phyloP scores from a whole-genome alignment of 768 basidiomycete species.

The Psilocybe sp. region DNA sequence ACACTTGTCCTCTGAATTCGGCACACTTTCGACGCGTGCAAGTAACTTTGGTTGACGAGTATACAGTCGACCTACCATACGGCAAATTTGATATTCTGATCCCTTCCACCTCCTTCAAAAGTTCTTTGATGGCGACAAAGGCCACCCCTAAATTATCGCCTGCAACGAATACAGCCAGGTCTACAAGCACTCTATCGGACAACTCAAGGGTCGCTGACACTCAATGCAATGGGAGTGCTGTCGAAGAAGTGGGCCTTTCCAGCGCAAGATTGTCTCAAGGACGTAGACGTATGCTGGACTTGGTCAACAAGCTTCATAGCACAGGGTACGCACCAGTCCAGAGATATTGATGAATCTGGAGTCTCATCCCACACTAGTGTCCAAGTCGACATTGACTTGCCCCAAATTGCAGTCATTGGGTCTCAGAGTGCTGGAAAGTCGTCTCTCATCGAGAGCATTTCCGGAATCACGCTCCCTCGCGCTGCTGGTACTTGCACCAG shows the following conservation, averaged over 20 bases:
- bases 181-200: no score
- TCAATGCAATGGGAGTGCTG: neutral
- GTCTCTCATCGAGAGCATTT: slow-evolving; percentile 75
- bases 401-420: slow-evolving; percentile 72
- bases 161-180: no score
- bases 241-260: slow-evolving; percentile 47
- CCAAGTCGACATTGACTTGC: slow-evolving; percentile 68
- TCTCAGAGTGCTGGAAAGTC: slow-evolving; percentile 76
- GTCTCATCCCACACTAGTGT: slow-evolving; percentile 37
- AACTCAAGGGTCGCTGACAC: no score
- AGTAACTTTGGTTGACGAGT: no score
- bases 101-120: no score
- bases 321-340: slow-evolving; percentile 54
- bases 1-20: no score
- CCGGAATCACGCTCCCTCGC: slow-evolving; percentile 67
- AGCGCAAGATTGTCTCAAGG: slow-evolving; percentile 37
- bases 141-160: no score
- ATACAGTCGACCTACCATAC: no score
- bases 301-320: slow-evolving; percentile 56
- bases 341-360: neutral
- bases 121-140: no score
- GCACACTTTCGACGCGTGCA: no score
- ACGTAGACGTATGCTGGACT: slow-evolving; percentile 47
- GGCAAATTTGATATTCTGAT: no score
- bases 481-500: slow-evolving; percentile 75